Base-by-base conservation (phyloP, 2,329 filamentous ascomycete genomes). In the Fusarium bulbicola region DNA sequence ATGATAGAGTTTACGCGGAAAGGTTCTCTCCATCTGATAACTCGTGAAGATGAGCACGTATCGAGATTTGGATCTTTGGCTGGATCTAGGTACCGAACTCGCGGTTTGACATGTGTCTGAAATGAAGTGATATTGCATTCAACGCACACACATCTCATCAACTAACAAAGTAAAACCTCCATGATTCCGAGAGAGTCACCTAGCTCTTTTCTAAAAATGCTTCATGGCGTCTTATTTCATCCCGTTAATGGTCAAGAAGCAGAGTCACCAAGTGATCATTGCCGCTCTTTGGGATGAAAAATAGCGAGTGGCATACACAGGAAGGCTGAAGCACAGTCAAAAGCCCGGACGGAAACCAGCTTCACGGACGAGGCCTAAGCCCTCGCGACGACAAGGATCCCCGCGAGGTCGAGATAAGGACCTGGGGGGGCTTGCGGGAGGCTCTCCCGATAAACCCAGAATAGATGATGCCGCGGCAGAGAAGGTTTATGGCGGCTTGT, bases 201-300 rank as follows among this genome's bases (percentile, higher is more conserved):
- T 63, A 39, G 40, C 32, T 24, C 28, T 46, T 6, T 24, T 39
- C n/a, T 46, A 37, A 21, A 46, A 34, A 52, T 24, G 15, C 32
- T 39, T 28, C 40, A 30, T 28, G 46, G 39, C 34, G 46, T 21
- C 49, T 34, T 36, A 40, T 28, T 54, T 11, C 24, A n/a, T 40
- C 47, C 28, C n/a, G 24, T n/a, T 42, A 21, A 32, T n/a, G 18
- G 42, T 14, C 4, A 36, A 30, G 24, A 40, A 36, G 53, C 7
- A 43, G 37, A 58, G 59, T 46, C 65, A 65, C 39, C 14, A 32
- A 59, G 59, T 65, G 66, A 69, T 39, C 66, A 69, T 28, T 69
- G 66, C 66, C 34, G 30, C 28, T 13, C 47, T 28, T 59, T 42
- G 34, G 40, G 45, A 59, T 21, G 50, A 45, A 66, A 68, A 57